Evolutionary conservation across 148 eudicot genomes (phyloP).

Genomic region (Fagopyrum homotropicum): DNA sequence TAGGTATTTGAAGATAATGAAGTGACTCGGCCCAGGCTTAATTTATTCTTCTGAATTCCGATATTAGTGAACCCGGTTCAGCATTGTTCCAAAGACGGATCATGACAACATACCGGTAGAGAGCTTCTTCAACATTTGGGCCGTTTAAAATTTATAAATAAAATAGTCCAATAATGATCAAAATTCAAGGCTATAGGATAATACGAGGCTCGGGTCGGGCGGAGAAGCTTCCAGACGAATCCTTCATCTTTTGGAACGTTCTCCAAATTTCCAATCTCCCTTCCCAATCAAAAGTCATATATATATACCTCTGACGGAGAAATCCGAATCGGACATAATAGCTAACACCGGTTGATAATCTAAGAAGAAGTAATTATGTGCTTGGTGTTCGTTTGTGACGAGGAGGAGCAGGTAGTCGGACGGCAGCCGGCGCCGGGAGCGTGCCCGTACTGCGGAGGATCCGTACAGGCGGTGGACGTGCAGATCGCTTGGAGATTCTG

Average conservation of each 20-base stretch:
- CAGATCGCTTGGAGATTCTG: constrained; percentile 33
- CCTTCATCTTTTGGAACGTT: neutral
- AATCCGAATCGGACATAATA: neutral
- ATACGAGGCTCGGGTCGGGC: neutral
- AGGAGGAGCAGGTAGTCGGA: constrained; percentile 42
- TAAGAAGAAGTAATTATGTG: constrained; percentile 24
- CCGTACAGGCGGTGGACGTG: constrained; percentile 37
- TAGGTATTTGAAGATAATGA: too few relatives aligned
- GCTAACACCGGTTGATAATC: neutral
- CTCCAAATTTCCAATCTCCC: neutral
- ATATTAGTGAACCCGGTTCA: too few relatives aligned
- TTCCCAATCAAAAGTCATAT: neutral
- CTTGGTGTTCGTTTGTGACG: constrained; percentile 48
- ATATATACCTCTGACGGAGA: neutral
- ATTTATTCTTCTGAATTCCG: too few relatives aligned
- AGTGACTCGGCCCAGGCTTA: too few relatives aligned
- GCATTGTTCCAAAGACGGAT: too few relatives aligned
- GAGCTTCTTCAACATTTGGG: too few relatives aligned
- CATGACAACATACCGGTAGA: too few relatives aligned
- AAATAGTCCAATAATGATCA: too few relatives aligned
- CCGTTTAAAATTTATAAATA: too few relatives aligned
- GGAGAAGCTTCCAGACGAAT: neutral
- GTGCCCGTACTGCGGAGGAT: constrained; percentile 46
- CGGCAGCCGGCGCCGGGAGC: constrained; percentile 37
- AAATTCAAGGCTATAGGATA: too few relatives aligned